These are phyloP conservation scores for Aspergillus incahuasiensis DNA, from an alignment of 495 filamentous ascomycete genomes.

Conservation along the genomic window DNA sequence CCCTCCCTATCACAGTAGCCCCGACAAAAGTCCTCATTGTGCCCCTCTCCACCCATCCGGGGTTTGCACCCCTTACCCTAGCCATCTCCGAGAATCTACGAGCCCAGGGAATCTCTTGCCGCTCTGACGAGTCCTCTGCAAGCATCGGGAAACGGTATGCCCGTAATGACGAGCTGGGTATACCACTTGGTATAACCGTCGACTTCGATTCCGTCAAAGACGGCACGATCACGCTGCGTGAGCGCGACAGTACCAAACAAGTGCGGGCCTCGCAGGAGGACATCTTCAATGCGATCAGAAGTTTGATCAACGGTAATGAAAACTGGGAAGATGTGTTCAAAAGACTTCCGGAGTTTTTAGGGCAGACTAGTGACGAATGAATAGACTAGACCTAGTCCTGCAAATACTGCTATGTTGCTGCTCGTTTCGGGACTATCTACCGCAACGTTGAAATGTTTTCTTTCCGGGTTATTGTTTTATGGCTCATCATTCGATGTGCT, in stretches of 20 bases:
- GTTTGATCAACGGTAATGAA: not conserved
- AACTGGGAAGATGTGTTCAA: not conserved
- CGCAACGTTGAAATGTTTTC: too few relatives aligned
- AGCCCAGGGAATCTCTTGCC: conserved; percentile 54
- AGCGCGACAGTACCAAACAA: conserved; percentile 63
- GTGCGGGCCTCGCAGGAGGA: conserved; percentile 61
- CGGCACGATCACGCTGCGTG: conserved; percentile 61
- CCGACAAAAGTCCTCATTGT: conserved; percentile 68
- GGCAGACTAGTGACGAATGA: not conserved
- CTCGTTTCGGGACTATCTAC: too few relatives aligned
- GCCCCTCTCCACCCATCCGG: conserved; percentile 54
- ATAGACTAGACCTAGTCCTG: not conserved
- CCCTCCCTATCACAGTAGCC: conserved; percentile 60
- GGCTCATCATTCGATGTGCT: too few relatives aligned
- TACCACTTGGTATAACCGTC: conserved; percentile 61
- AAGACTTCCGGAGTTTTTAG: not conserved
- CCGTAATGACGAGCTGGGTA: conserved; percentile 63
- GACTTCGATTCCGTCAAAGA: conserved; percentile 69
- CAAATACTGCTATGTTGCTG: too few relatives aligned
- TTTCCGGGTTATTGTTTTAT: too few relatives aligned
- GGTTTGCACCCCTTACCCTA: conserved; percentile 54
- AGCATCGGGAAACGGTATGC: conserved; percentile 67
- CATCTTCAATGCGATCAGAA: not conserved
- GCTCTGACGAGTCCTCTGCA: conserved; percentile 61
- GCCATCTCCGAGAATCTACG: conserved; percentile 49